Conservation (phyloP, 176 grass and related monocot genomes). For the Bolboschoenus planiculmis region DNA sequence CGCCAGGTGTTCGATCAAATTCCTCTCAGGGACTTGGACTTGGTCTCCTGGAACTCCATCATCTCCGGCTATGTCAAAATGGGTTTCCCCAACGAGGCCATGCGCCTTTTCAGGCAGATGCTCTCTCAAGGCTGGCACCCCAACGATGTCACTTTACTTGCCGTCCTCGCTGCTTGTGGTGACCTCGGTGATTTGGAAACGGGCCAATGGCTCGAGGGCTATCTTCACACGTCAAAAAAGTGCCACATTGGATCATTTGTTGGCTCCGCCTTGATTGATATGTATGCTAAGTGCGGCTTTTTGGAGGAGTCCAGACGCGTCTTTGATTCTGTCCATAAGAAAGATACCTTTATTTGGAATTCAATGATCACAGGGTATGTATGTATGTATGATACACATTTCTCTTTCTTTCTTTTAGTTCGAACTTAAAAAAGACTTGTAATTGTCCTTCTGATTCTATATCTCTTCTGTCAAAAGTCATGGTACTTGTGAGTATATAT, state of each 20-base stretch:
- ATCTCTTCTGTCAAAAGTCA: no score
- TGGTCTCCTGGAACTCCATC: slow-evolving; percentile 45
- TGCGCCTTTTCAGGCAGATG: slow-evolving; percentile 27
- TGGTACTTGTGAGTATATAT: no score
- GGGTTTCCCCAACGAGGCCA: slow-evolving; percentile 20
- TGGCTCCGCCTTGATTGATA: slow-evolving; percentile 46
- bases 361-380: slow-evolving; percentile 83
- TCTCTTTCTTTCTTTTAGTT: slow-evolving; percentile 6
- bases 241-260: slow-evolving; percentile 22
- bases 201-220: slow-evolving; percentile 48
- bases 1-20: slow-evolving; percentile 36
- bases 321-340: slow-evolving; percentile 41
- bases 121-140: slow-evolving; percentile 15
- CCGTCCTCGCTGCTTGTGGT: slow-evolving; percentile 38
- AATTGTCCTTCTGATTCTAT: no score
- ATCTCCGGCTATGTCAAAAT: slow-evolving; percentile 32
- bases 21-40: not conserved
- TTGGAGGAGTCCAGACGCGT: slow-evolving; percentile 37
- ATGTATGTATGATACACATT: not conserved
- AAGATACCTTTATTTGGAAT: slow-evolving; percentile 65
- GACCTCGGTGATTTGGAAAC: slow-evolving; percentile 35
- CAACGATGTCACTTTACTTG: slow-evolving; percentile 31
- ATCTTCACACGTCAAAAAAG: not conserved
- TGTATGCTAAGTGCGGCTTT: slow-evolving; percentile 76
- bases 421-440: no score